phyloP scores from a whole-genome alignment of 768 basidiomycete genomes.

The Podaxis sp. region DNA sequence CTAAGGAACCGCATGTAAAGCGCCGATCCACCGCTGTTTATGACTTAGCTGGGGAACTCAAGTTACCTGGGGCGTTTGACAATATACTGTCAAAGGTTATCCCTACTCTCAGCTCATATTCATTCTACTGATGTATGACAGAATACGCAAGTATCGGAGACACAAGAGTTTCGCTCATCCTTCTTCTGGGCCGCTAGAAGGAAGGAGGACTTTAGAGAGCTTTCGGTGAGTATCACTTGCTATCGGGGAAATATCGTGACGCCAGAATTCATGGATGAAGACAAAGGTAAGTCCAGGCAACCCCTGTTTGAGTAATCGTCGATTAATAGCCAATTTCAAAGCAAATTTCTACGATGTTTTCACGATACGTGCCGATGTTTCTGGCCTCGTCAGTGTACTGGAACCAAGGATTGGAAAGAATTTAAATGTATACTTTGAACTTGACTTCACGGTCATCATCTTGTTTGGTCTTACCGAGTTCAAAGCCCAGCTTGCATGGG shows the following conservation, averaged over 20 bases:
- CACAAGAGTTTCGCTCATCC: constrained; percentile 35
- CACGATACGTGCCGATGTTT: too few relatives aligned
- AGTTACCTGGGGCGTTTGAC: constrained; percentile 40
- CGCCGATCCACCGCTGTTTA: constrained; percentile 31
- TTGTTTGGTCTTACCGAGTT: constrained; percentile 15
- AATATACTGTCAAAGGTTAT: constrained; percentile 42
- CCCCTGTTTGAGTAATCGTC: too few relatives aligned
- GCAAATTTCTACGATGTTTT: too few relatives aligned
- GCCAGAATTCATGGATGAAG: constrained; percentile 25
- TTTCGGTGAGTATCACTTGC: constrained; percentile 19
- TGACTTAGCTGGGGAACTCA: constrained; percentile 36
- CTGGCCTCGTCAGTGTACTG: too few relatives aligned
- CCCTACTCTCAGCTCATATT: neutral
- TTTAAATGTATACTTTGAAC: too few relatives aligned
- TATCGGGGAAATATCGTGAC: constrained; percentile 19
- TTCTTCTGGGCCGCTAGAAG: neutral
- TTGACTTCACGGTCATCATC: too few relatives aligned
- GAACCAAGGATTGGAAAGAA: too few relatives aligned
- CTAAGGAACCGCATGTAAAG: constrained; percentile 37
- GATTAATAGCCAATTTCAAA: too few relatives aligned
- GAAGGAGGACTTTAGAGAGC: constrained; percentile 10
- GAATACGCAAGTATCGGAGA: constrained; percentile 27
- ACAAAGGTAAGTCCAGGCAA: constrained; percentile 16
- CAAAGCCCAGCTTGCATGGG: constrained; percentile 20
- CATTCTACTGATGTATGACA: neutral